Base-by-base conservation (phyloP, 2,329 filamentous ascomycete species). In the Neoscytalidium dimidiatum region DNA sequence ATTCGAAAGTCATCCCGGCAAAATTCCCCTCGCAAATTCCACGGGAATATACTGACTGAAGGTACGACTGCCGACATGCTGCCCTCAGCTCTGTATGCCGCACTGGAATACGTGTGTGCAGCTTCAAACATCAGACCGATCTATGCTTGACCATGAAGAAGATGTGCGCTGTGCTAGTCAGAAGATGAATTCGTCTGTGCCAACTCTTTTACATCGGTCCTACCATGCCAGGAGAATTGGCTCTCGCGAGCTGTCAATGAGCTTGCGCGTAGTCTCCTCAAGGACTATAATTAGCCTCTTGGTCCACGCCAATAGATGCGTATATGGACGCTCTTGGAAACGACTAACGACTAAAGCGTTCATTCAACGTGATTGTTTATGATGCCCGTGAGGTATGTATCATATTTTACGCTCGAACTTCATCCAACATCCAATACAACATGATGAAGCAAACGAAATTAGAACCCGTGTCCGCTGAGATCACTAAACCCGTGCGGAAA, bases 1-100 rank as follows among this genome's bases (percentile, higher is more conserved):
- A 69, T 66, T 81, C 79, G 58, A 80, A 68, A 66, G 81, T 85
- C 57, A 71, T 81, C 3, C 70, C 71, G 68, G 78, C 73, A 67
- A 66, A 65, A 67, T 66, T 13, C 13, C 35, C 52, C n/a, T 4
- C 67, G 29, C 68, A 67, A 64, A 51, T 73, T 31, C 52, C 52
- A 4, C 3, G 7, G 7, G 52, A 57, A 8, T 43, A 29, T 28
- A n/a, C 23, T 41, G 52, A 57, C 35, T 57, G 35, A 57, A 13
- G 3, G n/a, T 29, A 8, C 35, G 19, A 13, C 21, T 17, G 38
- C 31, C 31, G 31, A 33, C 31, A 11, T 11, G 6, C 5, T 33
- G 31, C 31, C 31, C 5, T 33, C 31, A 35, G 14, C 14, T 35
- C 33, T 35, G 8, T 35, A 35, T 8, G 14, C 17, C 23, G 6